Conservation (phyloP, 805 yeast species). For the Ogataea trehalophila region DNA sequence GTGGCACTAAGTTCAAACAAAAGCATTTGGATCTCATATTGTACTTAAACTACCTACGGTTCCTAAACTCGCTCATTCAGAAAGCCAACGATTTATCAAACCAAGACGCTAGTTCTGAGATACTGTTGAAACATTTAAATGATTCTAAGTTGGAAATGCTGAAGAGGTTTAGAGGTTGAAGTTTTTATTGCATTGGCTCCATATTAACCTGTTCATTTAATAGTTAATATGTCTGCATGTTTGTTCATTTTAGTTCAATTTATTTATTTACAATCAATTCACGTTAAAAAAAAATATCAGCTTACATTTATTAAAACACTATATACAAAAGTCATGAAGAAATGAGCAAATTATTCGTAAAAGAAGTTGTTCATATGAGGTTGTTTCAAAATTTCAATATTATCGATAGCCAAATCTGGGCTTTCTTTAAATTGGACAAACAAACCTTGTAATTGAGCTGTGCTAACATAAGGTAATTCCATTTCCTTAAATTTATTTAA, state of each 20-base stretch:
- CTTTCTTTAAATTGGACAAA: constrained; percentile 87
- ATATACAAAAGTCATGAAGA: too few relatives aligned
- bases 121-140: constrained; percentile 38
- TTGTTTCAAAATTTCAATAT: constrained; percentile 46
- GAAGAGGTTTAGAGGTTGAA: constrained; percentile 22
- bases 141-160: constrained; percentile 23
- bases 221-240: not conserved
- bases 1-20: constrained; percentile 11
- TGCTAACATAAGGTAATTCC: constrained; percentile 57
- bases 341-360: constrained; percentile 21
- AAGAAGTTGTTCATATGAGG: constrained; percentile 31
- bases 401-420: constrained; percentile 68
- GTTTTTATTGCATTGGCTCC: not conserved
- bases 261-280: not conserved
- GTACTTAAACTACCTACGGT: constrained; percentile 44
- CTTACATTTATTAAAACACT: constrained; percentile 2
- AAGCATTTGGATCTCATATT: constrained; percentile 30
- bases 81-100: constrained; percentile 37
- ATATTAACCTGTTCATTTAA: not conserved
- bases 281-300: not conserved
- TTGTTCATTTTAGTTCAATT: not conserved
- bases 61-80: constrained; percentile 35
- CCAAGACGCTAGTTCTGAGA: constrained; percentile 38
- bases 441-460: constrained; percentile 93
- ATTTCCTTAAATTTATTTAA: constrained; percentile 42